These are phyloP conservation scores for Meyerozyma guilliermondii DNA, from an alignment of 1,139 yeast genomes.

Conservation along the genomic window DNA sequence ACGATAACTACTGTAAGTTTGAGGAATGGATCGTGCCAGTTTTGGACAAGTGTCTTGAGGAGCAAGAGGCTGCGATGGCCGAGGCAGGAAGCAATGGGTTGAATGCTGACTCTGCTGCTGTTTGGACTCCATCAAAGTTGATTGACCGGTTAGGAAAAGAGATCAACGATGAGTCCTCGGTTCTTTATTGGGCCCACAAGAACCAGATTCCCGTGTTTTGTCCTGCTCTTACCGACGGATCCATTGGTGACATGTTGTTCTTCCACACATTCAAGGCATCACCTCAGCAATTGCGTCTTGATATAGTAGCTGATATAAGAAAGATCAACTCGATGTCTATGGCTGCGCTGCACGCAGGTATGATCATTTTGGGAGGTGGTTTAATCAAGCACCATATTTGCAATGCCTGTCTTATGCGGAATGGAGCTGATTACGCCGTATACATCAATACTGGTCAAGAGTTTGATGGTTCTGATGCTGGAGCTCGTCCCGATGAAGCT, in stretches of 20 bases:
- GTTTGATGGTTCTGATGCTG: slow-evolving; percentile 98
- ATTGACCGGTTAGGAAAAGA: slow-evolving; percentile 93
- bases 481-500: slow-evolving; percentile 99
- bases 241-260: slow-evolving; percentile 97
- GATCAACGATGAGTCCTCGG: slow-evolving; percentile 90
- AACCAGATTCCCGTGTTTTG: slow-evolving; percentile 94
- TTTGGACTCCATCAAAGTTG: slow-evolving; percentile 91
- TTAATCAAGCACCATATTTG: slow-evolving; percentile 94
- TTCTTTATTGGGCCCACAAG: slow-evolving; percentile 95
- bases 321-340: slow-evolving; percentile 86
- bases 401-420: slow-evolving; percentile 97
- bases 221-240: slow-evolving; percentile 97
- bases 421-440: slow-evolving; percentile 97
- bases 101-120: slow-evolving; percentile 39
- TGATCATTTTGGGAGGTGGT: slow-evolving; percentile 96
- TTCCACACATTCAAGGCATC: slow-evolving; percentile 96
- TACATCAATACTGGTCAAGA: slow-evolving; percentile 98
- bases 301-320: slow-evolving; percentile 91
- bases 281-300: slow-evolving; percentile 83
- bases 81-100: slow-evolving; percentile 57
- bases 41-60: slow-evolving; percentile 78
- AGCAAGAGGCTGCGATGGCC: slow-evolving; percentile 68
- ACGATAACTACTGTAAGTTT: slow-evolving; percentile 93
- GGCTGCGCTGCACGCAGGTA: slow-evolving; percentile 95
- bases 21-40: slow-evolving; percentile 99